Conservation (phyloP, 306 rosid species). For the Cyamopsis tetragonoloba region DNA sequence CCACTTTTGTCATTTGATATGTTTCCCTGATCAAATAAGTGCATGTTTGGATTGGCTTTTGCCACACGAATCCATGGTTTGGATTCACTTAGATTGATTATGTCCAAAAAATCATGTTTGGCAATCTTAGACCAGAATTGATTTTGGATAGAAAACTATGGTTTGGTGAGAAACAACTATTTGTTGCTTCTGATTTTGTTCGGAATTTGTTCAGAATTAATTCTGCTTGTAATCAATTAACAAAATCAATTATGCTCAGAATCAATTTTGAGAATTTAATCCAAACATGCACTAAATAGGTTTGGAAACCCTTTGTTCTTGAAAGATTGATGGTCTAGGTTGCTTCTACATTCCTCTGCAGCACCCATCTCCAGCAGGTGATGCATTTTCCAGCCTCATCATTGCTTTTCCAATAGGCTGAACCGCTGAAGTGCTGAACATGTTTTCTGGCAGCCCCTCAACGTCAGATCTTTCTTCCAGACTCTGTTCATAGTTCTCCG, state of each 20-base stretch:
- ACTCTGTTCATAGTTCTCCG: not conserved
- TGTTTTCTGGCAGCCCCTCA: not conserved
- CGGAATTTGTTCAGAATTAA: too few relatives aligned
- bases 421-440: not conserved
- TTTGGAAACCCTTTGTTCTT: not conserved
- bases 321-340: not conserved
- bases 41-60: too few relatives aligned
- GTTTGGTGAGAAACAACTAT: too few relatives aligned
- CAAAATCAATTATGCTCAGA: too few relatives aligned
- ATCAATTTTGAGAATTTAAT: too few relatives aligned
- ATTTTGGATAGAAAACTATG: too few relatives aligned
- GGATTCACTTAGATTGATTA: too few relatives aligned
- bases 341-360: not conserved
- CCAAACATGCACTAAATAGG: not conserved
- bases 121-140: too few relatives aligned
- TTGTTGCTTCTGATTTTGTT: too few relatives aligned
- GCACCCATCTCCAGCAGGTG: not conserved
- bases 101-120: too few relatives aligned
- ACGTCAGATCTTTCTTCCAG: not conserved
- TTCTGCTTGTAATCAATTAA: too few relatives aligned
- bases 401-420: not conserved
- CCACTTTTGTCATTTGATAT: slow-evolving; percentile 4
- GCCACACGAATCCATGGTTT: too few relatives aligned
- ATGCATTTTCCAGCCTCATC: not conserved
- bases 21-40: not conserved